Percentiles rank a stretch among this genome's conserved stretches.
phyloP scores from a whole-genome alignment of 208 protist genomes.

The Naegleria fowleri region DNA sequence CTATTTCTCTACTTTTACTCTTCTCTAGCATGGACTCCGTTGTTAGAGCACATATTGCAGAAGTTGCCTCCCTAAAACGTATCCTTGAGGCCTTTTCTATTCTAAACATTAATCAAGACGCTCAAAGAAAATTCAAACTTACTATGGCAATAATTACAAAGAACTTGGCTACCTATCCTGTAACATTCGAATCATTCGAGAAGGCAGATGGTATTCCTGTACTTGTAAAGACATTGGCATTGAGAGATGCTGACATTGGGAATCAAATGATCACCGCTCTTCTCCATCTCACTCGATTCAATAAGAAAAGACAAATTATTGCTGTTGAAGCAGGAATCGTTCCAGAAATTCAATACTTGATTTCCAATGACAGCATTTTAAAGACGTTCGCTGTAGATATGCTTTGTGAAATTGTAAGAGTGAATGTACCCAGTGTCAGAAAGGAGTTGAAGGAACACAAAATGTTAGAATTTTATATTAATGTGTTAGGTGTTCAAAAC shows the following conservation, averaged over 20 bases:
- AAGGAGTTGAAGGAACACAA: neutral
- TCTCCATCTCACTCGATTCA: slow-evolving; percentile 57
- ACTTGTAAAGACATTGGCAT: slow-evolving; percentile 42
- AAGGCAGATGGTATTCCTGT: slow-evolving; percentile 36
- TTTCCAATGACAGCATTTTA: slow-evolving; percentile 45
- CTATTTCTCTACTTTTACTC: slow-evolving; percentile 30
- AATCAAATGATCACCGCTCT: slow-evolving; percentile 59
- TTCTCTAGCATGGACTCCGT: slow-evolving; percentile 31
- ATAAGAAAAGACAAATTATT: slow-evolving; percentile 54
- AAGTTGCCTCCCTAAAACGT: neutral
- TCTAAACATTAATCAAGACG: neutral
- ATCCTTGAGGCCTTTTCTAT: neutral
- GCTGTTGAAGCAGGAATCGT: slow-evolving; percentile 56
- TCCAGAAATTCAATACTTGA: slow-evolving; percentile 56
- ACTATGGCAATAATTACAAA: slow-evolving; percentile 51
- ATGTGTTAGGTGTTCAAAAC: neutral
- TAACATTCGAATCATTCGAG: slow-evolving; percentile 50
- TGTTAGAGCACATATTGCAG: slow-evolving; percentile 30
- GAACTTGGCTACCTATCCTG: slow-evolving; percentile 55
- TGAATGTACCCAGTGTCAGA: neutral
- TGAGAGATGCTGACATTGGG: slow-evolving; percentile 47
- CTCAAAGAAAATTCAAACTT: neutral
- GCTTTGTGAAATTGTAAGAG: slow-evolving; percentile 1
- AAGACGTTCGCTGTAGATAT: slow-evolving; percentile 47
- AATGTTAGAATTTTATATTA: slow-evolving; percentile 10